Percentiles rank a stretch among this genome's conserved stretches.
Evolutionary conservation across 1,139 yeast species (phyloP).

Genomic region (Sugiyamaella grinbergsii): DNA sequence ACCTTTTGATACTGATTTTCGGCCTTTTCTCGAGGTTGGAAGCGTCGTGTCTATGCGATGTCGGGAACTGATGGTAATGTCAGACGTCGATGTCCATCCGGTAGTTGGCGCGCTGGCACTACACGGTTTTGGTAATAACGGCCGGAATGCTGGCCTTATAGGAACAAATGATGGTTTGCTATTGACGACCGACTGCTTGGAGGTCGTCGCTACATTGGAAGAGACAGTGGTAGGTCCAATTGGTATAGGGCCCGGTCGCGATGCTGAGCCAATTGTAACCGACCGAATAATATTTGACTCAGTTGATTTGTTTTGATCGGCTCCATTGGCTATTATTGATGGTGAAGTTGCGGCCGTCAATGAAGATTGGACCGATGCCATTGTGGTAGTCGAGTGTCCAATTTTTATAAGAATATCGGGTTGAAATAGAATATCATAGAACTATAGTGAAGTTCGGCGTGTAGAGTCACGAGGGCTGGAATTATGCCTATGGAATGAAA

Average conservation of each 20-base stretch:
- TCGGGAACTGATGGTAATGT: constrained; percentile 13
- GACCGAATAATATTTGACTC: constrained; percentile 9
- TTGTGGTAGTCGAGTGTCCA: background rate
- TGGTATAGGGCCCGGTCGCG: no score
- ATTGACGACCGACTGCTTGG: constrained; percentile 14
- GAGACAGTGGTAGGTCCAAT: constrained; percentile 7
- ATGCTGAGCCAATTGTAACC: constrained; percentile 1
- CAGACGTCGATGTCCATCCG: constrained; percentile 16
- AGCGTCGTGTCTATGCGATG: constrained; percentile 13
- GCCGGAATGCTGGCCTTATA: constrained; percentile 43
- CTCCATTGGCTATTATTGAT: constrained; percentile 1
- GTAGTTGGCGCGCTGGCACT: constrained; percentile 18
- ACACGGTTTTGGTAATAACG: constrained; percentile 42
- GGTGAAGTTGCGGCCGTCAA: background rate
- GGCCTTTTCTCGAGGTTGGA: constrained; percentile 20
- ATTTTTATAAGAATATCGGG: background rate
- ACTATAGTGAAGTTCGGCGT: background rate
- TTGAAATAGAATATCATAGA: background rate
- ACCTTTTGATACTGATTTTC: constrained; percentile 23
- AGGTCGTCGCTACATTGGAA: constrained; percentile 18
- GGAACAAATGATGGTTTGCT: constrained; percentile 36
- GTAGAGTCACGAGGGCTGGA: no score
- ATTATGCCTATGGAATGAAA: no score
- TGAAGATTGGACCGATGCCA: constrained; percentile 14
- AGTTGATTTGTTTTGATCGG: background rate